Evolutionary conservation across 1,139 yeast species (phyloP).

Genomic region (Blastobotrys buckinghamii): DNA sequence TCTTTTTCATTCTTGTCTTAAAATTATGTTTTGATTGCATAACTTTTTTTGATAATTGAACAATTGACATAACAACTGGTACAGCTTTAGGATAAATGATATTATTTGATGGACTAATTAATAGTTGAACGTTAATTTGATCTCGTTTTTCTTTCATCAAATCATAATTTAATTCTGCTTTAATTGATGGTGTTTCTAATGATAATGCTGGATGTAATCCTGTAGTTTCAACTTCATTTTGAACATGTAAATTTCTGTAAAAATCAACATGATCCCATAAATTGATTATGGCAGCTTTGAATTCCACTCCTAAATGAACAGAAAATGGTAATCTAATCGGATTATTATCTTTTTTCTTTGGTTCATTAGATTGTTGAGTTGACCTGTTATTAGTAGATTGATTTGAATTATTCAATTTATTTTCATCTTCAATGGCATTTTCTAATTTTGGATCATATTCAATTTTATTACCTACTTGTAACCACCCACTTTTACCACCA

Average conservation of each 20-base stretch:
- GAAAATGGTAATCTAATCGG: constrained; percentile 25
- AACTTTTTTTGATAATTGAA: constrained; percentile 17
- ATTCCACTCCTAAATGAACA: constrained; percentile 20
- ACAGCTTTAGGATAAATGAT: constrained; percentile 66
- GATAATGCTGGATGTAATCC: constrained; percentile 45
- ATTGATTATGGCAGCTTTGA: constrained; percentile 27
- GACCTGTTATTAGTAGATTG: too few species aligned
- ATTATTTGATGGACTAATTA: constrained; percentile 70
- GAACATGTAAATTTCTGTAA: constrained; percentile 6
- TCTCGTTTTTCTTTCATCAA: constrained; percentile 36
- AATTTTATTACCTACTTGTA: too few species aligned
- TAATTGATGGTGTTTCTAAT: constrained; percentile 74
- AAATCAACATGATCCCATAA: constrained; percentile 26
- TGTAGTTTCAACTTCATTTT: neutral
- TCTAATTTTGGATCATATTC: neutral
- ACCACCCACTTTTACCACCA: too few species aligned
- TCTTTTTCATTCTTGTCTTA: neutral
- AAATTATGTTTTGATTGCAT: constrained; percentile 7
- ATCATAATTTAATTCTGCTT: constrained; percentile 45
- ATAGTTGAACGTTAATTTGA: constrained; percentile 46
- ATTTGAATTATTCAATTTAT: too few species aligned
- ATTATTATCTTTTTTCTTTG: neutral
- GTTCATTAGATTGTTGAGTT: neutral
- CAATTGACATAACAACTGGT: constrained; percentile 63
- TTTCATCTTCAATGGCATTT: neutral